Evolutionary conservation across 345 rosid species (phyloP), one percentile per base, ranked within the genome.

Genomic region (Acer campestre): DNA sequence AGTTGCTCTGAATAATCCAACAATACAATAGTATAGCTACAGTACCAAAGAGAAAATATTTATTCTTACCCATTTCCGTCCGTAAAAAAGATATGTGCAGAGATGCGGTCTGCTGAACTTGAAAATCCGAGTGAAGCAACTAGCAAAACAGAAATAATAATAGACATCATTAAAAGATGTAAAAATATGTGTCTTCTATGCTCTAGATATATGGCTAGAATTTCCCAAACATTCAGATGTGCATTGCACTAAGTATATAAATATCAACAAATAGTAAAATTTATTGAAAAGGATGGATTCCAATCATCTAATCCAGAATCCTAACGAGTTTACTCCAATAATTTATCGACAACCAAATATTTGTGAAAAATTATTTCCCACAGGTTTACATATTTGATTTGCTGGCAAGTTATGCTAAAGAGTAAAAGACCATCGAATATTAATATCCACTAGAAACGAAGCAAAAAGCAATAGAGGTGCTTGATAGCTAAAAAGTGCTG

Each of bases 111-210:
- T 88, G 77, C 77, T 90, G 89, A 88, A 93, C 75, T 93, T 91
- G 91, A 94, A 94, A 76, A 93, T 88, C 81, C 92, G 87, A 77
- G 98, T 94, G 88, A 97, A 94, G 84, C 86, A 88, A 80, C 97
- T 91, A 89, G 38, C 56, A 67, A 74, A 74, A 66, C 48, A 23
- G 20, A 17, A 61, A 49, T 25, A 31, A 18, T 35, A 61, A 75
- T 44, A 56, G 74, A 18, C 71, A 61, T 23, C 42, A 49, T 14
- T 27, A 67, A 73, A 40, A 42, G n/a, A 35, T 75, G 53, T 38
- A 23, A 16, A 11, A 64, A n/a, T n/a, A n/a, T 59, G 6, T n/a
- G 55, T 40, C 66, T 42, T 68, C n/a, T 16, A 17, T 75, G 49
- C 40, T 67, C 53, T 38, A 46, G 49, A 66, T 10, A 49, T 53